These are phyloP conservation scores for Porcisia hertigi DNA, from an alignment of 208 protist genomes.

Conservation along the genomic window DNA sequence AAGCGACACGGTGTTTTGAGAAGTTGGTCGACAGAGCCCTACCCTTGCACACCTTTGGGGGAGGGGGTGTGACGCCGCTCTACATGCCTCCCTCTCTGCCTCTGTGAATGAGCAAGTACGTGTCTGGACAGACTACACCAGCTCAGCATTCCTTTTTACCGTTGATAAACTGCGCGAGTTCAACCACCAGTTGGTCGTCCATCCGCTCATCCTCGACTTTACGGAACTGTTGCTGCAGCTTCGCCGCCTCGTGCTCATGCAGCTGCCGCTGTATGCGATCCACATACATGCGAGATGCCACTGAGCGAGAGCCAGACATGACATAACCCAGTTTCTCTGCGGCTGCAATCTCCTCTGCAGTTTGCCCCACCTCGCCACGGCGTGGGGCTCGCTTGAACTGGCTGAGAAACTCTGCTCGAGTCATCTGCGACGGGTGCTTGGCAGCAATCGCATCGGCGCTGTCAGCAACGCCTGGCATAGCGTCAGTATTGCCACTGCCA, in stretches of 20 bases:
- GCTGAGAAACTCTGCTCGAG: constrained; percentile 79
- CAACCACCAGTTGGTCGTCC: constrained; percentile 67
- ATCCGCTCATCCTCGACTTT: constrained; percentile 87
- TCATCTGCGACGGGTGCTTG: constrained; percentile 92
- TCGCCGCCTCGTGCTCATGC: constrained; percentile 87
- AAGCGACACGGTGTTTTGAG: not conserved
- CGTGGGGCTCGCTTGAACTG: constrained; percentile 89
- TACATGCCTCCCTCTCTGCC: not conserved
- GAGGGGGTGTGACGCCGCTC: not conserved
- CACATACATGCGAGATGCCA: constrained; percentile 80
- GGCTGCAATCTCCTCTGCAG: constrained; percentile 72
- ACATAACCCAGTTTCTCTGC: constrained; percentile 89
- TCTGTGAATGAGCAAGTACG: not conserved
- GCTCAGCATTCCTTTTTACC: constrained; percentile 13
- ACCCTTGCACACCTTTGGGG: not conserved
- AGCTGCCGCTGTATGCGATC: constrained; percentile 86
- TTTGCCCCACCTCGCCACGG: constrained; percentile 85
- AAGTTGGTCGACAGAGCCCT: not conserved
- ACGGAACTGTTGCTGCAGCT: constrained; percentile 88
- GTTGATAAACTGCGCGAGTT: constrained; percentile 53
- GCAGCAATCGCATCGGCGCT: constrained; percentile 5
- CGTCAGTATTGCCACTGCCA: not conserved
- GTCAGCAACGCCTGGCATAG: not conserved
- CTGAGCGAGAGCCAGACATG: constrained; percentile 90
- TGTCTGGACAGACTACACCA: not conserved